Percentiles rank a stretch among this genome's conserved stretches.
Conservation (phyloP, 2,329 filamentous ascomycete genomes). For the Alternaria alternata region DNA sequence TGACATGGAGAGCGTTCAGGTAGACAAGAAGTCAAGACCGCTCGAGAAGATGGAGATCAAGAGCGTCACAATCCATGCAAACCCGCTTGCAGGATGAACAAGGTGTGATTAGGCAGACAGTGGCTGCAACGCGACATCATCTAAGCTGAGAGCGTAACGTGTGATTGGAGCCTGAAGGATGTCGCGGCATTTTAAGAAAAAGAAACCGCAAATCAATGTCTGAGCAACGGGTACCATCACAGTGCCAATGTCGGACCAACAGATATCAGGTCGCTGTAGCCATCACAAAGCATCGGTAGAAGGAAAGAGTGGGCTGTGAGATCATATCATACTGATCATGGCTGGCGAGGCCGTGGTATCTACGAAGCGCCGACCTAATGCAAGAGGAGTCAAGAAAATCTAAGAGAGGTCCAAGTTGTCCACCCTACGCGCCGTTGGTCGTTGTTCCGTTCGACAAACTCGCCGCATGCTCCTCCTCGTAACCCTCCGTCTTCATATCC, state of each 20-base stretch:
- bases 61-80: constrained; percentile 77
- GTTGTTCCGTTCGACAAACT: constrained; percentile 29
- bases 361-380: constrained; percentile 39
- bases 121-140: constrained; percentile 42
- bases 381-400: constrained; percentile 33
- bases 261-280: background rate
- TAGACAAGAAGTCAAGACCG: constrained; percentile 81
- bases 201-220: background rate
- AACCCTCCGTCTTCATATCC: constrained; percentile 93
- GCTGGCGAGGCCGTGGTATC: constrained; percentile 50
- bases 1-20: constrained; percentile 73
- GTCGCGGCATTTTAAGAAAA: background rate
- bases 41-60: constrained; percentile 73
- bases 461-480: constrained; percentile 64
- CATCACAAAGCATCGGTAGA: constrained; percentile 1
- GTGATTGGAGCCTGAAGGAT: background rate
- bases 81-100: constrained; percentile 69
- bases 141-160: background rate
- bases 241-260: background rate
- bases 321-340: constrained; percentile 29
- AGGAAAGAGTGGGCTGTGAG: background rate
- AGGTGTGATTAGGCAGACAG: background rate
- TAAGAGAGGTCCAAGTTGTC: constrained; percentile 11
- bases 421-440: constrained; percentile 24
- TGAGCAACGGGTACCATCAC: background rate